phyloP scores from a whole-genome alignment of 305 asterid genomes.

The Ajuga reptans region DNA sequence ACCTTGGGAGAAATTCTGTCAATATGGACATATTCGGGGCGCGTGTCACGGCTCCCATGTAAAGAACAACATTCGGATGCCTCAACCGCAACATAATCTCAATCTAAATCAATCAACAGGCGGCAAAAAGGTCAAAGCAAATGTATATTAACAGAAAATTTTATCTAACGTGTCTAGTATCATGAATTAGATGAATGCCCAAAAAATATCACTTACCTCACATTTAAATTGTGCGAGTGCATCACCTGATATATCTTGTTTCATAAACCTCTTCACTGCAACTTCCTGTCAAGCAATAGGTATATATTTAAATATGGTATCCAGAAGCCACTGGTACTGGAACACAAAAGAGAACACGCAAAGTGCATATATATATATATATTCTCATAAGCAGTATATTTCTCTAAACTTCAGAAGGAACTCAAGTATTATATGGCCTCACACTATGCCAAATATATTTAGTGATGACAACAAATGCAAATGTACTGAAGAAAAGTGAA shows the following conservation, averaged over 20 bases:
- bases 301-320: not conserved
- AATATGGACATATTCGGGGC: conserved; percentile 94
- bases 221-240: conserved; percentile 84
- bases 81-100: conserved; percentile 95
- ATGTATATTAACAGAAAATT: conserved; percentile 8
- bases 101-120: conserved; percentile 44
- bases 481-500: not conserved
- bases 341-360: not conserved
- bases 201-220: conserved; percentile 48
- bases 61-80: conserved; percentile 93
- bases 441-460: not conserved
- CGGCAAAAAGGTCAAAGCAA: conserved; percentile 12
- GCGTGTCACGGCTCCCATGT: conserved; percentile 93
- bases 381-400: not conserved
- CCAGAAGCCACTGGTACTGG: not conserved
- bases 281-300: conserved; percentile 66
- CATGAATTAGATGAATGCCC: not conserved
- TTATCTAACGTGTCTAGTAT: conserved; percentile 7
- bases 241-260: conserved; percentile 91
- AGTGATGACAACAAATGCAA: conserved; percentile 4
- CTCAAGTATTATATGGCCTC: conserved; percentile 1
- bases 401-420: not conserved
- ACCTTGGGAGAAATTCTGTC: conserved; percentile 95
- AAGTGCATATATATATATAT: not conserved
- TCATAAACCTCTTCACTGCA: conserved; percentile 94